These are phyloP conservation scores for Mollisiaceae sp. DNA, from an alignment of 2,329 filamentous ascomycete species.

Conservation along the genomic window DNA sequence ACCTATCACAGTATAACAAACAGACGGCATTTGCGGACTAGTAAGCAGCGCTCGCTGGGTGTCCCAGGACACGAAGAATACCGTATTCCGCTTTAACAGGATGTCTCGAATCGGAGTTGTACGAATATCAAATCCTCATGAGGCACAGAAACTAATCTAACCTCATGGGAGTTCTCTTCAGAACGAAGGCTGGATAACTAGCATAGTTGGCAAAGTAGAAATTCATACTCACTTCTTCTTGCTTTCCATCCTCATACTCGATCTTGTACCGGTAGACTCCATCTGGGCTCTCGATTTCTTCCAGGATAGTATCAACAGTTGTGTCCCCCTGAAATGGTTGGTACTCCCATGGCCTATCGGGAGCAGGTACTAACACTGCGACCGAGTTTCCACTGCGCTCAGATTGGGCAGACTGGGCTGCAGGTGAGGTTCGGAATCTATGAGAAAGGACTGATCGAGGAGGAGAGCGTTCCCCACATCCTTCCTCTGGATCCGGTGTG, in stretches of 20 bases:
- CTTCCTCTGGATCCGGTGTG: constrained; percentile 22
- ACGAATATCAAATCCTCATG: neutral
- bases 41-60: neutral
- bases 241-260: constrained; percentile 41
- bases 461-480: constrained; percentile 22
- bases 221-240: constrained; percentile 40
- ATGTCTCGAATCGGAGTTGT: neutral
- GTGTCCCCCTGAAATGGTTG: constrained; percentile 34
- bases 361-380: constrained; percentile 36
- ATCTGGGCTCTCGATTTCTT: constrained; percentile 30
- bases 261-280: constrained; percentile 38
- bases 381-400: constrained; percentile 25
- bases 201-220: neutral
- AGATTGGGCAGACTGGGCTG: constrained; percentile 1
- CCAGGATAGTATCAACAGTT: constrained; percentile 41
- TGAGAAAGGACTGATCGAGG: constrained; percentile 34
- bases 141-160: neutral
- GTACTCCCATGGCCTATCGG: constrained; percentile 39
- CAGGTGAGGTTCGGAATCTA: constrained; percentile 31
- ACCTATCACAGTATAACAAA: neutral
- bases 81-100: neutral
- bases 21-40: neutral
- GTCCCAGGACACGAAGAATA: neutral
- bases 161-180: neutral
- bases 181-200: neutral